Percentiles rank a stretch among this genome's conserved stretches.
These are phyloP conservation scores for Polychytrium aggregatum DNA, from an alignment of 192 early-diverging fungal species.

Conservation along the genomic window DNA sequence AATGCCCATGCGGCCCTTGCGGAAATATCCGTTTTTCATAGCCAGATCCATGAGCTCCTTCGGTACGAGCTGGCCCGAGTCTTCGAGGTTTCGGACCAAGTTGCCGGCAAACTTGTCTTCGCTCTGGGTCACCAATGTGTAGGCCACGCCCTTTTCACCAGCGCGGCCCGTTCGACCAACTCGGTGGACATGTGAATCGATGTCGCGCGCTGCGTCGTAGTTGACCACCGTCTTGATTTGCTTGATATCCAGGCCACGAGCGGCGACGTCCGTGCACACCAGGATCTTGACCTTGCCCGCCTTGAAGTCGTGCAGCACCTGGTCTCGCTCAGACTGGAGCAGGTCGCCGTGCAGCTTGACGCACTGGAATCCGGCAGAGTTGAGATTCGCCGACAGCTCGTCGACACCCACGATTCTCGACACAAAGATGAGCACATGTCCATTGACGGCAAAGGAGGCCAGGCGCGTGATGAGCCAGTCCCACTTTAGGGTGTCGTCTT, in stretches of 20 bases:
- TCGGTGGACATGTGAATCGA: slow-evolving; percentile 78
- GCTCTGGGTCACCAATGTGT: slow-evolving; percentile 87
- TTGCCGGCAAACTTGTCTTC: slow-evolving; percentile 47
- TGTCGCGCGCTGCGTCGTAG: slow-evolving; percentile 71
- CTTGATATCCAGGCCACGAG: slow-evolving; percentile 74
- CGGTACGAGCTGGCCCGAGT: slow-evolving; percentile 69
- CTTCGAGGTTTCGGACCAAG: slow-evolving; percentile 50
- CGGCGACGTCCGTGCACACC: slow-evolving; percentile 39
- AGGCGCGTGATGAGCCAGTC: slow-evolving; percentile 55
- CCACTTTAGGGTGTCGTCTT: slow-evolving; percentile 63
- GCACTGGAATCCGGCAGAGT: slow-evolving; percentile 41
- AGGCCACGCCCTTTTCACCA: slow-evolving; percentile 80
- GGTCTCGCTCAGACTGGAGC: slow-evolving; percentile 63
- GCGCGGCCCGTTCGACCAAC: slow-evolving; percentile 95
- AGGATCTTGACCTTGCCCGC: slow-evolving; percentile 41
- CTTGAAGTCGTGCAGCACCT: slow-evolving; percentile 59
- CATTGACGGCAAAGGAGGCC: slow-evolving; percentile 37
- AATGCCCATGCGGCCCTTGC: slow-evolving; percentile 34
- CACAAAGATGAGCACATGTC: slow-evolving; percentile 69
- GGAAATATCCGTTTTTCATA: slow-evolving; percentile 56
- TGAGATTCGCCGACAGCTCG: slow-evolving; percentile 52
- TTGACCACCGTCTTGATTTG: slow-evolving; percentile 63
- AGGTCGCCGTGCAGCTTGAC: slow-evolving; percentile 68
- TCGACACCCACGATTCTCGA: slow-evolving; percentile 61
- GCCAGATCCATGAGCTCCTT: slow-evolving; percentile 80